Percentiles rank a stretch among this genome's conserved stretches.
Conservation (phyloP, 2,329 filamentous ascomycete genomes). For the Pseudogymnoascus sp. region DNA sequence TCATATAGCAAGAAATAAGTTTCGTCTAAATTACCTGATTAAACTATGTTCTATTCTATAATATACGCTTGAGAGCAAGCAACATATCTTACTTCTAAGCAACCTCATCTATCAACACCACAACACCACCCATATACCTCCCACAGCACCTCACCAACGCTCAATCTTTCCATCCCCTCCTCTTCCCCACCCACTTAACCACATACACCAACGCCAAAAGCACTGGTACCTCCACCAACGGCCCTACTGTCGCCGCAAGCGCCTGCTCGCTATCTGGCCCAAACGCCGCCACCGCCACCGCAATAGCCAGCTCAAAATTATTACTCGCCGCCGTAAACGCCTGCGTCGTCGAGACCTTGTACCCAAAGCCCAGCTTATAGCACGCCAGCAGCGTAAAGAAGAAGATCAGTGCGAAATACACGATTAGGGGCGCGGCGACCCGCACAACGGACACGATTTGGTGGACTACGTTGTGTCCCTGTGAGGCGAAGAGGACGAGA, state of each 20-base stretch:
- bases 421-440: constrained; percentile 69
- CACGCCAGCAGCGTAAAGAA: constrained; percentile 55
- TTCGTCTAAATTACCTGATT: not conserved
- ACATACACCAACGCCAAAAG: constrained; percentile 70
- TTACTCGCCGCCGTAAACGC: constrained; percentile 88
- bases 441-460: constrained; percentile 78
- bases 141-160: not conserved
- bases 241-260: constrained; percentile 73
- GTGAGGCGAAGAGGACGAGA: constrained; percentile 74
- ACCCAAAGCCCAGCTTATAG: constrained; percentile 62
- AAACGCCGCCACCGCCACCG: constrained; percentile 74
- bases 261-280: constrained; percentile 72
- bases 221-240: constrained; percentile 80
- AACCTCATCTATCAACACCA: not conserved
- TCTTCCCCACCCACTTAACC: constrained; percentile 49
- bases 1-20: not conserved
- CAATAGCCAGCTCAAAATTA: constrained; percentile 88
- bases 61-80: not conserved
- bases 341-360: constrained; percentile 63
- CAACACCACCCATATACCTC: not conserved
- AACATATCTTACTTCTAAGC: not conserved
- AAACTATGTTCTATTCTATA: not conserved
- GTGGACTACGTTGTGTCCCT: constrained; percentile 67
- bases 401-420: constrained; percentile 76
- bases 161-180: constrained; percentile 30